Evolutionary conservation across 805 yeast genomes (phyloP).

Genomic region (Saccharomycopsis sp.): DNA sequence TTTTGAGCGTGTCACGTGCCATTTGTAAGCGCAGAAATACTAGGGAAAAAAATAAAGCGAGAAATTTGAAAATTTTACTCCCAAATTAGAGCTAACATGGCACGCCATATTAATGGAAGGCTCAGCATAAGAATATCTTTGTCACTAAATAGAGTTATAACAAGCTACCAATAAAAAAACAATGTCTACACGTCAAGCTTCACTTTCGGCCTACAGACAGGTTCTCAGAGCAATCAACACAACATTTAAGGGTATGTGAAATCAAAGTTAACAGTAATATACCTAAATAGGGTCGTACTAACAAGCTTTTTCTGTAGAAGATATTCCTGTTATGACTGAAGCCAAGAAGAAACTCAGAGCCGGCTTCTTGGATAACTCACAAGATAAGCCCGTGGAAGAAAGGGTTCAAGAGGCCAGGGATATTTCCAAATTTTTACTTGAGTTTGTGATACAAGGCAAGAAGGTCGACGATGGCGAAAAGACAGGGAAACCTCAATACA

Average conservation of each 20-base stretch:
- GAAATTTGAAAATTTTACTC: background rate
- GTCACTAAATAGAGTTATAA: background rate
- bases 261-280: background rate
- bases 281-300: background rate
- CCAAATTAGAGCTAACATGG: no score
- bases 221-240: conserved; percentile 1
- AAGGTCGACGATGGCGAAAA: background rate
- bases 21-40: background rate
- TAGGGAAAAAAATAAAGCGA: background rate
- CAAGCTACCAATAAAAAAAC: no score
- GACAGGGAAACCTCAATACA: background rate
- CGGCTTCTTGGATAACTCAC: background rate
- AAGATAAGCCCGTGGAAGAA: background rate
- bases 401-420: background rate
- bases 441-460: background rate
- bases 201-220: background rate
- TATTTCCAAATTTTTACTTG: background rate
- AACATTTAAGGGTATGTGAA: background rate
- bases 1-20: background rate
- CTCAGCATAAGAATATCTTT: no score
- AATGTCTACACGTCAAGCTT: conserved; percentile 1
- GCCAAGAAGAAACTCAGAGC: background rate
- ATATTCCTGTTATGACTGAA: background rate
- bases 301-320: background rate
- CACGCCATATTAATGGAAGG: no score